Conservation (phyloP, 2,329 filamentous ascomycete species). For the Ilyonectria sp. region DNA sequence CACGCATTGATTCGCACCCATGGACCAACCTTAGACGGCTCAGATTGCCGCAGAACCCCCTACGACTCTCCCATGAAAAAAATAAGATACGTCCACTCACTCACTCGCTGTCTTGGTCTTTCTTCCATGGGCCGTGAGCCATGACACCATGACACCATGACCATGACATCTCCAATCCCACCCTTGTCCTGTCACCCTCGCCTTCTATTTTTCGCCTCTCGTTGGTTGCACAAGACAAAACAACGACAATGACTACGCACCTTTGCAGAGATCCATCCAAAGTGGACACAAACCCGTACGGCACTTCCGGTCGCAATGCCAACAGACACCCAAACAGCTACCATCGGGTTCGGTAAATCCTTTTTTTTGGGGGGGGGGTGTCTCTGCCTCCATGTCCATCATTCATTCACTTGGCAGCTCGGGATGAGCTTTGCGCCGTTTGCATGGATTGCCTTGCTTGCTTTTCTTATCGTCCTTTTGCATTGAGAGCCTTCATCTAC, state of each 20-base stretch:
- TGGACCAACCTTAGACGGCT: background rate
- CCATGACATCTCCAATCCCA: background rate
- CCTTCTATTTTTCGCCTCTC: conserved; percentile 14
- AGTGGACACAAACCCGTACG: conserved; percentile 19
- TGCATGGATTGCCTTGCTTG: background rate
- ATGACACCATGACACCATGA: conserved; percentile 26
- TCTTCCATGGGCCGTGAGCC: conserved; percentile 27
- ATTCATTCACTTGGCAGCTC: background rate
- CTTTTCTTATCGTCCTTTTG: conserved; percentile 46
- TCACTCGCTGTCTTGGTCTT: background rate
- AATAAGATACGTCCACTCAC: background rate
- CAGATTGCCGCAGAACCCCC: too few species aligned
- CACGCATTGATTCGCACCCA: background rate
- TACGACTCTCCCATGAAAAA: too few species aligned
- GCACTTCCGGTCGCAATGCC: conserved; percentile 15
- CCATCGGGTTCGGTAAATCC: background rate
- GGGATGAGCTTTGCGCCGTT: conserved; percentile 21
- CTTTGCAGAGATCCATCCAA: conserved; percentile 20
- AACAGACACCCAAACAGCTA: background rate
- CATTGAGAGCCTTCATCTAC: conserved; percentile 50
- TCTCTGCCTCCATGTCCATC: conserved; percentile 2
- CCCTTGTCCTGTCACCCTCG: background rate
- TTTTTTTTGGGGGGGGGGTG: background rate
- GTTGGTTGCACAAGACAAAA: conserved; percentile 9
- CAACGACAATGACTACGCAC: conserved; percentile 6